These are phyloP conservation scores for Fusarium brachygibbosum DNA, from an alignment of 2,329 filamentous ascomycete genomes.

Conservation along the genomic window DNA sequence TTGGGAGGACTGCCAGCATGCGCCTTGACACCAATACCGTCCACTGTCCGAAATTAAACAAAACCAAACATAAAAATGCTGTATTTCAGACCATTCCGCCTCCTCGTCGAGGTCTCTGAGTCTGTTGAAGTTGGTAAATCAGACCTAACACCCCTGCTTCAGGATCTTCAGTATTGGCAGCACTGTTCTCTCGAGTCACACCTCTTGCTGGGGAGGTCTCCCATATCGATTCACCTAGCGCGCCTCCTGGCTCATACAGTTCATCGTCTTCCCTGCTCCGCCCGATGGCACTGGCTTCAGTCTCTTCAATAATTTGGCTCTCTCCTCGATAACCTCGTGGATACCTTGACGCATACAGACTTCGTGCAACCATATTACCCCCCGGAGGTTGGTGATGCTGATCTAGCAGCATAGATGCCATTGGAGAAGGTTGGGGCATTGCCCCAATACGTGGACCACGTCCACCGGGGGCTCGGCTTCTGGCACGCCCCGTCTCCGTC, in stretches of 20 bases:
- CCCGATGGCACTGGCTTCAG: conserved; percentile 59
- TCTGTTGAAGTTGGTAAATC: conserved; percentile 71
- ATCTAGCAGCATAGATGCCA: conserved; percentile 80
- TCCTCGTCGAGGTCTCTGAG: conserved; percentile 64
- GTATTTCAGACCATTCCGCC: conserved; percentile 54
- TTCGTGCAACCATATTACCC: conserved; percentile 61
- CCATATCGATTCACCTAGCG: conserved; percentile 71
- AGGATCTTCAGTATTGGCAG: conserved; percentile 59
- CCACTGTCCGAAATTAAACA: background rate
- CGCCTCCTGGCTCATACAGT: conserved; percentile 65
- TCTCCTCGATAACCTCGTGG: conserved; percentile 62
- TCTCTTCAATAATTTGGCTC: conserved; percentile 68
- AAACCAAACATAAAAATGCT: conserved; percentile 6
- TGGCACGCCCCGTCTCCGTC: conserved; percentile 60
- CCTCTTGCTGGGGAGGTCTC: conserved; percentile 67
- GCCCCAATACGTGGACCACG: conserved; percentile 52
- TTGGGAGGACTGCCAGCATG: conserved; percentile 13
- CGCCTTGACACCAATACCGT: conserved; percentile 19
- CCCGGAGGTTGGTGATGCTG: conserved; percentile 78
- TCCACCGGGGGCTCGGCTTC: conserved; percentile 57
- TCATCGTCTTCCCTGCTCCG: conserved; percentile 65
- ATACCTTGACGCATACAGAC: conserved; percentile 62
- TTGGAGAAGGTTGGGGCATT: conserved; percentile 70
- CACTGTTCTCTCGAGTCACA: conserved; percentile 67
- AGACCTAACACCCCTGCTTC: conserved; percentile 70